Evolutionary conservation across 805 yeast species (phyloP).

Genomic region (Pichia rugopelliculosa): DNA sequence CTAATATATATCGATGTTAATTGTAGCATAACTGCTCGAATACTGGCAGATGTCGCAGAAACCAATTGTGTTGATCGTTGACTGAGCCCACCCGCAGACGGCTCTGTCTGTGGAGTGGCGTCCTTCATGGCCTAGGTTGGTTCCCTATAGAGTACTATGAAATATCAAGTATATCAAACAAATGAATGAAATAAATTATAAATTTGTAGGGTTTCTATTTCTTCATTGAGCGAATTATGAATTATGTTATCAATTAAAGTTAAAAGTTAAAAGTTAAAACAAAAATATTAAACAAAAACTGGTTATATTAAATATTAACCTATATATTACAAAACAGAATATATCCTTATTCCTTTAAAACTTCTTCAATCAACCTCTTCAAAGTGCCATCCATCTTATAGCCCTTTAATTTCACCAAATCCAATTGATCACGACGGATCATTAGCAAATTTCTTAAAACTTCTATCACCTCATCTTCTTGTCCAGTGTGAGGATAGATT

Average conservation of each 20-base stretch:
- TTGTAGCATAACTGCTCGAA: conserved; percentile 77
- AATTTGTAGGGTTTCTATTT: too few species aligned
- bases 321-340: background rate
- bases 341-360: conserved; percentile 1
- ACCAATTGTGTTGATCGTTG: conserved; percentile 40
- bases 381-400: conserved; percentile 22
- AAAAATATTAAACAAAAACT: too few species aligned
- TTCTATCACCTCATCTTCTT: conserved; percentile 29
- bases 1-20: conserved; percentile 70
- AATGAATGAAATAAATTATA: too few species aligned
- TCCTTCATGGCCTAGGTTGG: background rate
- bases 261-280: too few species aligned
- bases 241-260: too few species aligned
- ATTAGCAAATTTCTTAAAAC: conserved; percentile 27
- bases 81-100: conserved; percentile 2
- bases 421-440: conserved; percentile 23
- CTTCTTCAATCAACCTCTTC: conserved; percentile 15
- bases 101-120: background rate
- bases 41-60: conserved; percentile 78
- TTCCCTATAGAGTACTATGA: too few species aligned
- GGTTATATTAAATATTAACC: background rate
- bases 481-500: conserved; percentile 13
- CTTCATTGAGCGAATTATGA: background rate
- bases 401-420: conserved; percentile 17
- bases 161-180: too few species aligned